These are phyloP conservation scores for Trichoderma polysporum DNA, from an alignment of 2,329 filamentous ascomycete species.

Conservation along the genomic window DNA sequence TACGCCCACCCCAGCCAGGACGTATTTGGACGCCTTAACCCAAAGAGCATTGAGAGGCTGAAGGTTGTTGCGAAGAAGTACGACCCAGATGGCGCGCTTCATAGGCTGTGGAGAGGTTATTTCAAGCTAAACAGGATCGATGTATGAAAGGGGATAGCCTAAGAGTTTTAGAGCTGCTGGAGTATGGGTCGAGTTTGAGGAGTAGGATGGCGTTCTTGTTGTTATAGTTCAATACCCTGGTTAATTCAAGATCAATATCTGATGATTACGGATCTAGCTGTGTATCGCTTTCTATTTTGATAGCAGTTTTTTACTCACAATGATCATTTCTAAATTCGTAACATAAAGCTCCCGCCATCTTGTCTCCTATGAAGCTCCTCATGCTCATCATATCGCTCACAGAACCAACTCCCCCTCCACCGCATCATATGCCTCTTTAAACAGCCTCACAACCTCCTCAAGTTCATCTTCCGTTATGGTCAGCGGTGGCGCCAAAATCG, in stretches of 20 bases:
- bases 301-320: too few relatives aligned
- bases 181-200: too few relatives aligned
- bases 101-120: slow-evolving; percentile 28
- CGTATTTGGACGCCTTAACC: slow-evolving; percentile 40
- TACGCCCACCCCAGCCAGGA: slow-evolving; percentile 40
- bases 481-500: slow-evolving; percentile 70
- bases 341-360: too few relatives aligned
- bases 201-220: too few relatives aligned
- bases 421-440: slow-evolving; percentile 20
- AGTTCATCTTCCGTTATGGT: slow-evolving; percentile 49
- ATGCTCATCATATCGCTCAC: too few relatives aligned
- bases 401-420: slow-evolving; percentile 7
- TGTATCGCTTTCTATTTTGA: too few relatives aligned
- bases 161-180: too few relatives aligned
- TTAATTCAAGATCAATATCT: too few relatives aligned
- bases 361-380: too few relatives aligned
- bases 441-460: slow-evolving; percentile 11
- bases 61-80: slow-evolving; percentile 28
- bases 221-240: too few relatives aligned
- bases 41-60: slow-evolving; percentile 33
- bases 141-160: neutral
- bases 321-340: too few relatives aligned
- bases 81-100: slow-evolving; percentile 31
- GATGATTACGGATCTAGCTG: too few relatives aligned
- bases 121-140: slow-evolving; percentile 22